Evolutionary conservation across 371 early-diverging fungal genomes (phyloP), one percentile per base, ranked within the genome.

Genomic region (Mucor saturninus): DNA sequence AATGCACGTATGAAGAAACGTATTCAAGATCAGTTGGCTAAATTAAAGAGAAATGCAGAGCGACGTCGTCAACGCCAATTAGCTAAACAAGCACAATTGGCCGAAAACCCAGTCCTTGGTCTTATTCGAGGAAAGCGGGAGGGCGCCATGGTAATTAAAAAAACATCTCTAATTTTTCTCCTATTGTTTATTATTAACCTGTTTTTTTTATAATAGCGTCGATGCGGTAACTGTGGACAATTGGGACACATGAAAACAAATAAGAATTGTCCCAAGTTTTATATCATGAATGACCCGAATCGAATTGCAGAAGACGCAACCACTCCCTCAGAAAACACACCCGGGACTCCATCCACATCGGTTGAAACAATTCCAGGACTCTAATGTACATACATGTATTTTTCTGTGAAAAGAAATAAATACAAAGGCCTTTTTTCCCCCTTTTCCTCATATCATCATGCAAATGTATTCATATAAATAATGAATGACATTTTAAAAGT

Each of bases 191-290:
- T 58, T 54, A 8, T 43, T n/a, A 40, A 40, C 29, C 31, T 37
- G 43, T 40, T 43, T 28, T 48, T 40, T 65, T 31, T 49, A 21
- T 21, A 21, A 21, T 67, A 87, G 84, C 82, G 91, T 32, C 81
- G 84, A 28, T 94, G 94, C 71, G 91, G 93, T 61, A 92, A 91
- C 68, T 94, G 95, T 72, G 93, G 93, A 42, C 83, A 88, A 64
- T 69, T 88, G 11, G 95, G 95, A 15, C 95, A 94, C 57, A 94
- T 93, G 91, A 93, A 91, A 72, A 93, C 94, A 4, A 94, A 93
- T 72, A 88, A 89, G 54, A 90, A 85, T 54, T 94, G 95, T 60
- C 93, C 93, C 50, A 87, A 79, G 66, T 91, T 84, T 50, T 80
- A 85, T 59, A 38, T 76, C 3, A 72, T 72, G 50, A 75, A 75